Percentiles rank a stretch among this genome's conserved stretches.
Conservation (phyloP, 371 early-diverging fungal genomes). For the Zancudomyces culisetae region DNA sequence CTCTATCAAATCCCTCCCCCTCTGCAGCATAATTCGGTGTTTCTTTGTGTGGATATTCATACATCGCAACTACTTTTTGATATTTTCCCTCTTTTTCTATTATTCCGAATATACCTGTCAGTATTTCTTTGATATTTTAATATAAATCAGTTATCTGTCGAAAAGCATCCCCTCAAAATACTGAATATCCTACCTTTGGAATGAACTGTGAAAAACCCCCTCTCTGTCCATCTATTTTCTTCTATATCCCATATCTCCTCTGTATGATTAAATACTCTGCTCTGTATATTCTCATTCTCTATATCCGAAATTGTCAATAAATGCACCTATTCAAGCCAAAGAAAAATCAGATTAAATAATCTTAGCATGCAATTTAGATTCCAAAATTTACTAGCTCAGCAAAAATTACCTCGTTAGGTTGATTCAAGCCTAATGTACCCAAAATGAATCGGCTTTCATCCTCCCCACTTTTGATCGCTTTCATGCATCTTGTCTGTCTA, state of each 20-base stretch:
- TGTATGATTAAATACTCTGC: background rate
- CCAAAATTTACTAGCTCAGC: background rate
- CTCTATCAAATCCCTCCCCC: too few relatives aligned
- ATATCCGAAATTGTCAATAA: background rate
- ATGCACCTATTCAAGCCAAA: background rate
- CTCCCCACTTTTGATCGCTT: conserved; percentile 1
- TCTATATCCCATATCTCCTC: background rate
- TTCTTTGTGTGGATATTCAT: background rate
- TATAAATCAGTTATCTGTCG: too few relatives aligned
- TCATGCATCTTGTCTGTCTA: background rate
- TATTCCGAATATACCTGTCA: background rate
- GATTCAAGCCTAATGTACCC: background rate
- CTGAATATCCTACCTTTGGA: background rate
- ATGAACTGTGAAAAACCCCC: background rate
- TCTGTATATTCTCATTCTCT: background rate
- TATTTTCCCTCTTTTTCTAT: background rate
- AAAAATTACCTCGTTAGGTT: background rate
- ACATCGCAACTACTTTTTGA: background rate
- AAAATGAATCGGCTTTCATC: conserved; percentile 4
- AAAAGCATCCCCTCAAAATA: background rate
- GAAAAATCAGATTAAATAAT: too few relatives aligned
- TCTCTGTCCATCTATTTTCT: background rate
- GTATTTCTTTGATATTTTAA: background rate
- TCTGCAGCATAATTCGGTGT: too few relatives aligned
- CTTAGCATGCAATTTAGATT: too few relatives aligned